Percentiles rank a stretch among this genome's conserved stretches.
Conservation (phyloP, 352 stramenopile genomes). For the Globisporangium okanoganense region DNA sequence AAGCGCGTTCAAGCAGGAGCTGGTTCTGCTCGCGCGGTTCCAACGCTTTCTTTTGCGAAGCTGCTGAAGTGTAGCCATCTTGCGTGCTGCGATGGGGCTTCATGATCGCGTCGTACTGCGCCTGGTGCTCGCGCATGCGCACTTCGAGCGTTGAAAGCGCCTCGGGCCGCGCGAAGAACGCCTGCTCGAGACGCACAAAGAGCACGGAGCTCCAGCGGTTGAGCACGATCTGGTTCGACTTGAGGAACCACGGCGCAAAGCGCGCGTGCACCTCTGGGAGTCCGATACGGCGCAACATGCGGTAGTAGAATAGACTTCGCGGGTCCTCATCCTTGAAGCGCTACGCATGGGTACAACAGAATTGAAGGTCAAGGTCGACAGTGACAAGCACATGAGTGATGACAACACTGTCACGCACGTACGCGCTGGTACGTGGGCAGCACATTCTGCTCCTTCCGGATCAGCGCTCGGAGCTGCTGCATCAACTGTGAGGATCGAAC, state of each 20-base stretch:
- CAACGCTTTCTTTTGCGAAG: conserved; percentile 4
- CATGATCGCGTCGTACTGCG: conserved; percentile 39
- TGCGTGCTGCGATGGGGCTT: conserved; percentile 11
- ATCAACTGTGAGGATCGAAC: conserved; percentile 35
- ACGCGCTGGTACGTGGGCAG: conserved; percentile 48
- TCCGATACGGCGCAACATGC: conserved; percentile 68
- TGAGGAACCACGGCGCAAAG: conserved; percentile 77
- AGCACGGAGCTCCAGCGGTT: conserved; percentile 65
- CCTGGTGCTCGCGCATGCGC: conserved; percentile 52
- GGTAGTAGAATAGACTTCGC: conserved; percentile 69
- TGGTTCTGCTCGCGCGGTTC: conserved; percentile 56
- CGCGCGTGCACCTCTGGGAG: conserved; percentile 67
- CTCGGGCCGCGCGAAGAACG: conserved; percentile 52
- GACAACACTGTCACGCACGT: neutral
- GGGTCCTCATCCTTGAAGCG: conserved; percentile 63
- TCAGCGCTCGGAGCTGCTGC: conserved; percentile 61
- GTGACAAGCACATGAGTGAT: neutral
- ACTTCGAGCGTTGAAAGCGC: conserved; percentile 59
- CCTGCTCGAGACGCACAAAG: conserved; percentile 59
- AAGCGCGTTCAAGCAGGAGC: conserved; percentile 50
- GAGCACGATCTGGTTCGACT: conserved; percentile 67
- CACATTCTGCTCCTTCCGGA: conserved; percentile 57
- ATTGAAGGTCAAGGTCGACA: neutral
- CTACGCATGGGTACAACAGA: conserved; percentile 17
- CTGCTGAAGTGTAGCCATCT: neutral